Evolutionary conservation across 441 rosid genomes (phyloP), one percentile per base, ranked within the genome.

Genomic region (Euphorbia celastroides): DNA sequence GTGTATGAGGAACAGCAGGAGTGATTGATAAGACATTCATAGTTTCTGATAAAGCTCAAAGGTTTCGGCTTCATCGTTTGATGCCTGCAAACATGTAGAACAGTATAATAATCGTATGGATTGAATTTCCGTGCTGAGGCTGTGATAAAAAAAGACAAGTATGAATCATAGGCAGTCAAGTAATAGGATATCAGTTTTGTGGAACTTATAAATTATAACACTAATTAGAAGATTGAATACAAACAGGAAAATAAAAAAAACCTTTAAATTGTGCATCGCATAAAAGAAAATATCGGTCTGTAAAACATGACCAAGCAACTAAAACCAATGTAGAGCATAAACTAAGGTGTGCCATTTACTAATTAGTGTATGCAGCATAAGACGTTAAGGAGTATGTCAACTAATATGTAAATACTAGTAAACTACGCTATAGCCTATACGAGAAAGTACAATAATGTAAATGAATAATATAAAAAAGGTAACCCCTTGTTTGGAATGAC

Each of bases 11-110:
- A 94, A 91, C 71, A 59, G 93, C 71, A 90, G 57, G 17, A 84
- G 91, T 28, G 94, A 81, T 14, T 94, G 96, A 71, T 74, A 87
- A 36, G 94, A 88, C 60, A 74, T 73, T 69, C 97, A 78, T 60
- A 87, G 89, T 71, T 74, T 80, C 81, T 87, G 63, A 27, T 88
- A 93, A 27, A 88, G 92, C 79, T 82, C 86, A 66, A 77, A 77
- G 51, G 74, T 77, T 54, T 67, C 75, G 54, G 76, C 84, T 34
- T 81, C 80, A 0, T 64, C 57, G 44, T 70, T 80, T 58, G 76
- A 71, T 64, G 72, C 88, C 92, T 89, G 77, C 60, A 27, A n/a
- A 27, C 58, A 57, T 50, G 64, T 46, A 62, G 27, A 48, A 56
- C 27, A 12, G 4, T 46, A 62, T 59, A 16, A 57, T 48, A 48